Conservation (phyloP, 805 yeast genomes). For the Spathaspora gorwiae region DNA sequence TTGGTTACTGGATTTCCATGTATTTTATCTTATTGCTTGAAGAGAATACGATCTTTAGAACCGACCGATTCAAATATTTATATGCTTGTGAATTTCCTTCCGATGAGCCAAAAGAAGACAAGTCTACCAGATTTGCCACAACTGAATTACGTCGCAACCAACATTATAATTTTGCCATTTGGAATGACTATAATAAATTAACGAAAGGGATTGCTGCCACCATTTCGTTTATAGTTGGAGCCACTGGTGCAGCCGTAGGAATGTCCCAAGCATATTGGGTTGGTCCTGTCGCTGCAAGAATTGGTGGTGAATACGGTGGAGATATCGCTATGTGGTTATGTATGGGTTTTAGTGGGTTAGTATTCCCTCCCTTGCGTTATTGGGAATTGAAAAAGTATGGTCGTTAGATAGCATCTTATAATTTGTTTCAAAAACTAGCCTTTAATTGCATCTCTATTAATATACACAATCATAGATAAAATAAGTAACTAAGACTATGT, state of each 20-base stretch:
- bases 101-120: background rate
- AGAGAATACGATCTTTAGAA: constrained; percentile 70
- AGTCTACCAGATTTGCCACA: constrained; percentile 22
- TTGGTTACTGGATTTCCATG: constrained; percentile 87
- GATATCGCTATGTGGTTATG: constrained; percentile 81
- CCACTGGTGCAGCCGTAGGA: constrained; percentile 78
- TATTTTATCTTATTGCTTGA: constrained; percentile 67
- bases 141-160: constrained; percentile 34
- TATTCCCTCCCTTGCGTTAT: constrained; percentile 64
- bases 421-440: background rate
- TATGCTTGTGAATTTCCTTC: constrained; percentile 26
- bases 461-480: background rate
- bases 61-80: constrained; percentile 30
- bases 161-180: constrained; percentile 66
- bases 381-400: constrained; percentile 53
- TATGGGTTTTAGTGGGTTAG: constrained; percentile 62
- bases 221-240: constrained; percentile 61
- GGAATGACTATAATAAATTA: constrained; percentile 59
- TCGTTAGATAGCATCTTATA: constrained; percentile 6
- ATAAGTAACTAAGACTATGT: too few species aligned
- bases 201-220: constrained; percentile 74
- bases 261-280: constrained; percentile 84
- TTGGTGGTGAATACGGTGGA: constrained; percentile 65
- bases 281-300: constrained; percentile 64
- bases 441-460: background rate